These are phyloP conservation scores for Acer negundo DNA, from an alignment of 345 rosid genomes.

Conservation along the genomic window DNA sequence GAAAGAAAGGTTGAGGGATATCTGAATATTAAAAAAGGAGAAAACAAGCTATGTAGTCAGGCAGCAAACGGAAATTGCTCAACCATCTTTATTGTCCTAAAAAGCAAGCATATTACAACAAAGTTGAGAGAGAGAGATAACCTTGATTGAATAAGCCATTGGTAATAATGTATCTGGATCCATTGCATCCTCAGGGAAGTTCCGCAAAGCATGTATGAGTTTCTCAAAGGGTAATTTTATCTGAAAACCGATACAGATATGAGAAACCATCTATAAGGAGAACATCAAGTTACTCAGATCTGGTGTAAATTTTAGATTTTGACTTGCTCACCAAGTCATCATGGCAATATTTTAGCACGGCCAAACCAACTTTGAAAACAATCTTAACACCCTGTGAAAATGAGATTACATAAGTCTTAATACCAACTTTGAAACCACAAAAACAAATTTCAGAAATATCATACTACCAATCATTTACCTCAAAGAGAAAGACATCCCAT, in stretches of 20 bases:
- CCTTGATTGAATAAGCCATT: constrained; percentile 91
- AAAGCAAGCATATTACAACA: not conserved
- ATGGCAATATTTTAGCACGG: constrained; percentile 82
- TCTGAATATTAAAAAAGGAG: not conserved
- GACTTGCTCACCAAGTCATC: constrained; percentile 72
- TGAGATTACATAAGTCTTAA: not conserved
- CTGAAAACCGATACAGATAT: constrained; percentile 32
- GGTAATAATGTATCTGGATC: constrained; percentile 89
- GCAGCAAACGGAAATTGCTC: constrained; percentile 1
- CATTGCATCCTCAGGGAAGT: constrained; percentile 92
- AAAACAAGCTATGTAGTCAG: not conserved
- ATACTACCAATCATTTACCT: constrained; percentile 49
- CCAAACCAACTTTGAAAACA: constrained; percentile 95
- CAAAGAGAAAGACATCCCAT: constrained; percentile 95
- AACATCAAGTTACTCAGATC: not conserved
- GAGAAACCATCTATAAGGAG: constrained; percentile 10
- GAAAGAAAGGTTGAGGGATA: not conserved
- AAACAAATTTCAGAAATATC: not conserved
- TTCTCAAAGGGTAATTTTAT: constrained; percentile 87
- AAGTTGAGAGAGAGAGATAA: constrained; percentile 25
- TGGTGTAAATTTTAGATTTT: constrained; percentile 6
- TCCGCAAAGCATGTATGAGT: constrained; percentile 84
- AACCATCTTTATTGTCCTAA: not conserved
- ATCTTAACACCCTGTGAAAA: constrained; percentile 81
- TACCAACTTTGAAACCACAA: constrained; percentile 9